These are phyloP conservation scores for Didymella lethalis DNA, from an alignment of 2,329 filamentous ascomycete genomes.

Conservation along the genomic window DNA sequence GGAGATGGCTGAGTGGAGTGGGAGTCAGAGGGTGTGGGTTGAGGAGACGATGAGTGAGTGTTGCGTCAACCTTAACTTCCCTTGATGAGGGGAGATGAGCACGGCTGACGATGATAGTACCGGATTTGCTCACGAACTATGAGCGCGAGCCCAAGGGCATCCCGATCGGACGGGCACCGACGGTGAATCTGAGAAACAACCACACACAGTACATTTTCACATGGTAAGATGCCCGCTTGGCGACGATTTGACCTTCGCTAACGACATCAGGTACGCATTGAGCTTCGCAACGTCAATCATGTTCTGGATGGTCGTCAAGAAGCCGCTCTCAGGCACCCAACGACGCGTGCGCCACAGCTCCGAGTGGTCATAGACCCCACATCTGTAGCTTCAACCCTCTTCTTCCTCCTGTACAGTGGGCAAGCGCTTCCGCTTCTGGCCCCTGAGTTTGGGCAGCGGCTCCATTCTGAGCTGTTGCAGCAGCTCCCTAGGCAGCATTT, in stretches of 20 bases:
- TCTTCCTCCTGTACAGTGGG: slow-evolving; percentile 55
- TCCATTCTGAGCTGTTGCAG: slow-evolving; percentile 80
- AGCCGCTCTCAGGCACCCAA: slow-evolving; percentile 76
- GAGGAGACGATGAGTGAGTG: slow-evolving; percentile 88
- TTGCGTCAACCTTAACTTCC: neutral
- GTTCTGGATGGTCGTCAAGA: slow-evolving; percentile 94
- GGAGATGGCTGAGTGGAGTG: slow-evolving; percentile 85
- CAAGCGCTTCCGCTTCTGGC: slow-evolving; percentile 52
- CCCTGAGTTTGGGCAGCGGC: slow-evolving; percentile 56
- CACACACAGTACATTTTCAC: slow-evolving; percentile 99
- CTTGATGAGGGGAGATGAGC: slow-evolving; percentile 1
- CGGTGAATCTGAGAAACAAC: slow-evolving; percentile 95
- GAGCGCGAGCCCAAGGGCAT: slow-evolving; percentile 81
- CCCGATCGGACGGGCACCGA: slow-evolving; percentile 84
- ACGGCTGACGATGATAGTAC: slow-evolving; percentile 63
- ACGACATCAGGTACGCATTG: slow-evolving; percentile 76
- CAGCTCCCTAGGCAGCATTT: slow-evolving; percentile 80
- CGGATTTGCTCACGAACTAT: slow-evolving; percentile 78
- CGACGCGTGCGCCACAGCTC: slow-evolving; percentile 79
- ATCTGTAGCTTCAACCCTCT: slow-evolving; percentile 51
- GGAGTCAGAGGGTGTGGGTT: slow-evolving; percentile 90
- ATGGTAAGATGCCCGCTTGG: slow-evolving; percentile 69
- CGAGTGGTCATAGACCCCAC: slow-evolving; percentile 67
- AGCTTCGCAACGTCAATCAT: slow-evolving; percentile 88
- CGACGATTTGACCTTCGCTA: slow-evolving; percentile 16